Evolutionary conservation across 441 rosid species (phyloP).

Genomic region (Bocquillonia castaneifolia): DNA sequence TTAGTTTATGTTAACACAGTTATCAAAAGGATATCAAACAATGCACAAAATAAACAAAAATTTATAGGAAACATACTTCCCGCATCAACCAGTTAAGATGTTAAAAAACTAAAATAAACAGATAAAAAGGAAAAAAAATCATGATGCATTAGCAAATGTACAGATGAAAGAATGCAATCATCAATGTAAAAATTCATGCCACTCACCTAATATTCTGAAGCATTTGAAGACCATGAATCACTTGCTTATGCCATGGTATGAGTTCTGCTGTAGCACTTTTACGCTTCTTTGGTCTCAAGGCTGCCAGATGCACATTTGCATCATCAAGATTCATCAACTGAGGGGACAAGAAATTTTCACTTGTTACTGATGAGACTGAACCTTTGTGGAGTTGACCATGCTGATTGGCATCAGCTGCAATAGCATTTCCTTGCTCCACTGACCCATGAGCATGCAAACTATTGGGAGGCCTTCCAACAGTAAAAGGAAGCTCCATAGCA

Average conservation of each 20-base stretch:
- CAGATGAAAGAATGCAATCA: conserved; percentile 3
- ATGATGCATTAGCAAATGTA: not conserved
- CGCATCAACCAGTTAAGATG: not conserved
- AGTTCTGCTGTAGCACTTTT: conserved; percentile 50
- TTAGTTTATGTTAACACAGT: not conserved
- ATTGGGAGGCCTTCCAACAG: conserved; percentile 41
- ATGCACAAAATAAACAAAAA: not conserved
- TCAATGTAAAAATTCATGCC: not conserved
- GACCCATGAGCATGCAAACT: conserved; percentile 32
- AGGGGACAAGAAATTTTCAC: conserved; percentile 35
- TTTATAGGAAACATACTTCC: not conserved
- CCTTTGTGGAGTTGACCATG: conserved; percentile 29
- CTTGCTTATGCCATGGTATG: conserved; percentile 72
- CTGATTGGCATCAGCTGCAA: conserved; percentile 29
- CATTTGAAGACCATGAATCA: conserved; percentile 36
- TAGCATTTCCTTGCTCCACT: conserved; percentile 32
- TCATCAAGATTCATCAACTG: conserved; percentile 34
- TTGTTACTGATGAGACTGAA: conserved; percentile 29
- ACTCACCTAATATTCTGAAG: conserved; percentile 60
- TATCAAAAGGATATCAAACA: not conserved
- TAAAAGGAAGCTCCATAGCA: conserved; percentile 35
- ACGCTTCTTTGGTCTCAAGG: conserved; percentile 57
- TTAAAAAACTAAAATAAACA: no score
- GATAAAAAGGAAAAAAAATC: not conserved
- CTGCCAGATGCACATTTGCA: conserved; percentile 31